These are phyloP conservation scores for Trichophyton equinum DNA, from an alignment of 2,329 filamentous ascomycete species.

Conservation along the genomic window DNA sequence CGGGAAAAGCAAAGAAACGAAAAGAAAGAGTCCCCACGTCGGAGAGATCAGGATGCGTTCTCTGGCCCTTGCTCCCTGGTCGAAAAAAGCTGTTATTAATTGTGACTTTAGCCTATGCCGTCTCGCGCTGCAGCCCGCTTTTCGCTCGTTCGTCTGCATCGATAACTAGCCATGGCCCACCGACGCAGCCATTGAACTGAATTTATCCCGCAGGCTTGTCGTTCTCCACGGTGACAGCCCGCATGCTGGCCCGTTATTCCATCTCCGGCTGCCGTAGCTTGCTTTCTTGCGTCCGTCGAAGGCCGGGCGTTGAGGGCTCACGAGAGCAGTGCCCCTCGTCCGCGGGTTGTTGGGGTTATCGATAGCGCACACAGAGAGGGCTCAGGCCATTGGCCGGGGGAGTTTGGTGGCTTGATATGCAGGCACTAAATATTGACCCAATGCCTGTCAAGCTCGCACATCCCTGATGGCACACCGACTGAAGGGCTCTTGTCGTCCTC, in stretches of 20 bases:
- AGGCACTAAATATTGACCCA: background rate
- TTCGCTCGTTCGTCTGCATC: background rate
- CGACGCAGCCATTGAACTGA: background rate
- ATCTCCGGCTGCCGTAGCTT: too few relatives aligned
- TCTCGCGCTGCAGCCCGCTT: background rate
- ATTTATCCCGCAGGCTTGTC: background rate
- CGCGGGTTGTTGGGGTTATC: background rate
- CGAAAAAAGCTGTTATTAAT: background rate
- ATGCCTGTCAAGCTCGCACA: background rate
- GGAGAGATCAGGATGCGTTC: background rate
- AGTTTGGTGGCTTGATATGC: conserved; percentile 1
- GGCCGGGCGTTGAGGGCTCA: background rate
- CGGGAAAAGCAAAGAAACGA: background rate
- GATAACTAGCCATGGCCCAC: background rate
- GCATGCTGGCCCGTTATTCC: background rate
- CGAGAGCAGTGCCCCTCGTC: background rate
- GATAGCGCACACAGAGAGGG: background rate
- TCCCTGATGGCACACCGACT: background rate
- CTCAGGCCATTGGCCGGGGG: background rate
- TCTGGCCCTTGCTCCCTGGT: background rate
- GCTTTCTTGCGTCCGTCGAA: too few relatives aligned
- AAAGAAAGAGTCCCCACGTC: background rate
- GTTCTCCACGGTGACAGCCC: background rate
- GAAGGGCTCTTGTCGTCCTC: background rate
- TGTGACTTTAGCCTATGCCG: background rate